A percentile compares a stretch with the other conserved stretches of the same genome.
phyloP scores from a whole-genome alignment of 306 rosid species.

The Glycine latifolia region DNA sequence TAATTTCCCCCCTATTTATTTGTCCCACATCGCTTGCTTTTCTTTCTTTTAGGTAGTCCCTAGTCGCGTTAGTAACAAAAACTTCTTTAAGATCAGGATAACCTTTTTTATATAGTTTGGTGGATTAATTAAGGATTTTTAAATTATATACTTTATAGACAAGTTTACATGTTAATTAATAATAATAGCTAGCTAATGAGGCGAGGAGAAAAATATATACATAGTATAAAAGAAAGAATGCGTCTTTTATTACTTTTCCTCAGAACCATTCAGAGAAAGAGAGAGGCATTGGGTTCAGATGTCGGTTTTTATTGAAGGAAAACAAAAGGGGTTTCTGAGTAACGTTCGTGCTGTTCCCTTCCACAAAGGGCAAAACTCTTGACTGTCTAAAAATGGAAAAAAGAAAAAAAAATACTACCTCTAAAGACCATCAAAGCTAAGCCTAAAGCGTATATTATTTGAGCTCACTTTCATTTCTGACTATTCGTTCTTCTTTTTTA shows the following conservation, averaged over 20 bases:
- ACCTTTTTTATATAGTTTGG: neutral
- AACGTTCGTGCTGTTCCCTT: constrained; percentile 58
- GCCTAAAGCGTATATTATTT: neutral
- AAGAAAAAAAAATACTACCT: constrained; percentile 35
- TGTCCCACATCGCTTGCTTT: constrained; percentile 18
- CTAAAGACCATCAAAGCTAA: constrained; percentile 28
- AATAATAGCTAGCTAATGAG: neutral
- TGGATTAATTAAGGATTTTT: neutral
- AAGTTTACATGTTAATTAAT: constrained; percentile 12
- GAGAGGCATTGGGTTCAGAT: constrained; percentile 40
- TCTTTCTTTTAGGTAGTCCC: neutral
- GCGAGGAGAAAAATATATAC: neutral
- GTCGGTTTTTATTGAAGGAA: constrained; percentile 66
- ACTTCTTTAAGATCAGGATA: neutral
- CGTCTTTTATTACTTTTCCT: constrained; percentile 37
- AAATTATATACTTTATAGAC: neutral
- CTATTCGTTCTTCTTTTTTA: constrained; percentile 5
- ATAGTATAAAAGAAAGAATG: constrained; percentile 25
- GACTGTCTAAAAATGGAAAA: constrained; percentile 57
- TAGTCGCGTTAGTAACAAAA: neutral
- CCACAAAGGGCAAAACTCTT: constrained; percentile 57
- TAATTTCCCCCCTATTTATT: neutral
- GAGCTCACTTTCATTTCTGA: constrained; percentile 5
- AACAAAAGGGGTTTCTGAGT: constrained; percentile 51
- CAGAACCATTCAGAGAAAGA: constrained; percentile 42